Base-by-base conservation (phyloP, 1,139 yeast species). In the Sugiyamaella japonica region DNA sequence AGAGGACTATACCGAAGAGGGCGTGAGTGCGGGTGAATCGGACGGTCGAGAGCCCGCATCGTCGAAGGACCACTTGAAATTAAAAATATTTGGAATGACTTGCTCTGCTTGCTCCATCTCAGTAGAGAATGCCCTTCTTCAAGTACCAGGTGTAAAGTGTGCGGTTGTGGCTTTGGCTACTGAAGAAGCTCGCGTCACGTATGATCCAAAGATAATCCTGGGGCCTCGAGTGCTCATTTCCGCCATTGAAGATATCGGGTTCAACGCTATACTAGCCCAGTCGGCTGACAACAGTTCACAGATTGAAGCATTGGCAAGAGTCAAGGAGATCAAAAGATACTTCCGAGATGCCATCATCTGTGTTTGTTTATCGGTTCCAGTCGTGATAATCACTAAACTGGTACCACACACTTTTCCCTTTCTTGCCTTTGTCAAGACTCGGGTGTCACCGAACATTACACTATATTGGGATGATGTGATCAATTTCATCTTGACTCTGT, bases 241-340 rank as follows among this genome's bases (percentile, higher is more conserved):
- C 31, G 73, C 76, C 6, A 69, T 83, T 31, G 76, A 77, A 56
- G 75, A 70, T 44, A 65, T 74, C 25, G 85, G 85, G 1, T 79
- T 77, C 56, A 79, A 80, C 50, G 82, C 81, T 0, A 55, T 76
- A 3, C 65, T 76, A 8, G 66, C 78, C 7, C 64, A 70, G 12
- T 58, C 73, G 53, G 63, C 85, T 61, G 78, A 76, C 68, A 67
- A 81, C 50, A 70, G 80, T 2, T 74, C 88, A 4, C 98, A 93
- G 69, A 71, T 91, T 40, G 82, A 81, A 46, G 70, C 87, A 2
- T 75, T 93, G 37, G 77, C 89, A 0, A 82, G 88, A 61, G 77
- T 80, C 9, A 82, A 84, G 62, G 97, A 91, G 61, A 85, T 89
- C 42, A 73, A 75, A 50, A 81, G 79, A 62, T 93, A 97, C 95